Percentiles rank a stretch among this genome's conserved stretches.
Evolutionary conservation across 495 filamentous ascomycete genomes (phyloP).

Genomic region (Aspergillus olivimuriae): DNA sequence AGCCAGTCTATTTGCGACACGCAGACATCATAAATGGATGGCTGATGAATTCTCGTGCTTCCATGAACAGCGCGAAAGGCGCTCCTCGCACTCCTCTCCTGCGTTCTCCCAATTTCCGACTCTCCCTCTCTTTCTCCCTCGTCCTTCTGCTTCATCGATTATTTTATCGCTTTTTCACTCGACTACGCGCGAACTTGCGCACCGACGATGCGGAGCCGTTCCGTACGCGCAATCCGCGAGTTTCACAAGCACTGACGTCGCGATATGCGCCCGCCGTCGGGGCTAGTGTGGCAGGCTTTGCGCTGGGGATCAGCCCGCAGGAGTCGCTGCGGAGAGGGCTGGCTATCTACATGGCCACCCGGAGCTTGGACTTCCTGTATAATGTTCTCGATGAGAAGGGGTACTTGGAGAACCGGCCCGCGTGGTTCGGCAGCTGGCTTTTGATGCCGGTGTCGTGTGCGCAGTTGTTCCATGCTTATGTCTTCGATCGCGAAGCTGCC

Average conservation of each 20-base stretch:
- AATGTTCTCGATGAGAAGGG: conserved; percentile 77
- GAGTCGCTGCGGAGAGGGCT: conserved; percentile 73
- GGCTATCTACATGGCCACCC: conserved; percentile 70
- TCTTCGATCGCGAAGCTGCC: conserved; percentile 89
- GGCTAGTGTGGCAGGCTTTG: conserved; percentile 76
- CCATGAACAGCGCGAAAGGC: conserved; percentile 20
- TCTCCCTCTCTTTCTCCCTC: conserved; percentile 74
- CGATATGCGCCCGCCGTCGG: conserved; percentile 80
- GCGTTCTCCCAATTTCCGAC: conserved; percentile 64
- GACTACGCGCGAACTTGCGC: conserved; percentile 71
- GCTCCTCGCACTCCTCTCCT: conserved; percentile 47
- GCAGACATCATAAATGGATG: not conserved
- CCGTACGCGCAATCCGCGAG: conserved; percentile 71
- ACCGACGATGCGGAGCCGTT: conserved; percentile 69
- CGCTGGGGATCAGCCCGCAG: conserved; percentile 70
- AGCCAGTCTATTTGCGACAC: no score
- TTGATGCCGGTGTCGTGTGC: conserved; percentile 87
- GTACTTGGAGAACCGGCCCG: conserved; percentile 65
- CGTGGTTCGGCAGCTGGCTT: conserved; percentile 97
- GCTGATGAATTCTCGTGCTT: not conserved
- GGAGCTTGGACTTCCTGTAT: conserved; percentile 80
- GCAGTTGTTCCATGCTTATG: conserved; percentile 83
- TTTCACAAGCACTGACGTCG: conserved; percentile 68
- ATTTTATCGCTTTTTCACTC: conserved; percentile 82
- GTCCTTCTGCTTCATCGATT: conserved; percentile 83